A percentile compares a stretch with the other conserved stretches of the same genome.
Conservation (phyloP, 176 grass and related monocot genomes). For the Oryza meyeriana region DNA sequence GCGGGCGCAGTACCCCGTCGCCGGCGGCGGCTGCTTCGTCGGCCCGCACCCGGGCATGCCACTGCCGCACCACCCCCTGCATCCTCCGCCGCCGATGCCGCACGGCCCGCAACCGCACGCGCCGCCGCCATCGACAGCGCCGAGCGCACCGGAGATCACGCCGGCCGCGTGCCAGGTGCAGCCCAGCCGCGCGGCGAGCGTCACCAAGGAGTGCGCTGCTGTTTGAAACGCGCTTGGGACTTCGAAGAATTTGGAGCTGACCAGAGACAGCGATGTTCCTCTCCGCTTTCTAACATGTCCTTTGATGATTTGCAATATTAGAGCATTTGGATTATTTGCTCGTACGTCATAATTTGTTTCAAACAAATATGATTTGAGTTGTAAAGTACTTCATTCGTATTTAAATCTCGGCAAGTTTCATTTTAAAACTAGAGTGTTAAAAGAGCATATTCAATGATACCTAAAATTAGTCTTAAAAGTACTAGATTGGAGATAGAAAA, state of each 20-base stretch:
- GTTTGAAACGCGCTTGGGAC: background rate
- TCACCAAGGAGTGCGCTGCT: constrained; percentile 36
- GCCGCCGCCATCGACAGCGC: background rate
- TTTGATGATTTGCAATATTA: background rate
- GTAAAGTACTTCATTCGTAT: background rate
- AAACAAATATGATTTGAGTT: background rate
- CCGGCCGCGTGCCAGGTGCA: constrained; percentile 13
- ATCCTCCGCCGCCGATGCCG: background rate
- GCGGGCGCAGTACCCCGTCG: constrained; percentile 20
- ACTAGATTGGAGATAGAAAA: too few relatives aligned
- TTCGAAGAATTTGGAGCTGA: background rate
- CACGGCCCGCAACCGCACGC: background rate
- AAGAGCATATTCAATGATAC: too few relatives aligned
- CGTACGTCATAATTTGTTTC: background rate
- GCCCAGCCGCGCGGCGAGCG: constrained; percentile 7
- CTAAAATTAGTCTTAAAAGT: too few relatives aligned
- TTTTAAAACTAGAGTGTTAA: too few relatives aligned
- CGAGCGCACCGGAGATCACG: constrained; percentile 24
- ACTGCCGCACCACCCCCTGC: constrained; percentile 5
- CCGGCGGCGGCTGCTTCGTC: constrained; percentile 29
- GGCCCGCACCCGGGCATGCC: constrained; percentile 14
- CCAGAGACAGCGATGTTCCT: background rate
- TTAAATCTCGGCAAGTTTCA: background rate
- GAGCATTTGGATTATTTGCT: background rate
- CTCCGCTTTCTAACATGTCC: background rate